Evolutionary conservation across 2,329 filamentous ascomycete species (phyloP).

Genomic region (Hypoxylon sp.): DNA sequence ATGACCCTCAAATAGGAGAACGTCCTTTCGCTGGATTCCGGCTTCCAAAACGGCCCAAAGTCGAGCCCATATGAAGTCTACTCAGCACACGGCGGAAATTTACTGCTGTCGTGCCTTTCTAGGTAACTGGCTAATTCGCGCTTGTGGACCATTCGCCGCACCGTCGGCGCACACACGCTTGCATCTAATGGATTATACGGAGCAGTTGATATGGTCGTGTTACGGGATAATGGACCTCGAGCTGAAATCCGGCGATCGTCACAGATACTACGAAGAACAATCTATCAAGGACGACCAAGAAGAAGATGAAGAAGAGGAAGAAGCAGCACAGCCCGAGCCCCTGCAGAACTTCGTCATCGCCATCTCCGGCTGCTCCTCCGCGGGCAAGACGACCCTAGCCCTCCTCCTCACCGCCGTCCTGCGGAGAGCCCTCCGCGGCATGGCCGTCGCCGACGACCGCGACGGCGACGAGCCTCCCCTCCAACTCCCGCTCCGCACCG

Average conservation of each 20-base stretch:
- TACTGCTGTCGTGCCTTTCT: background rate
- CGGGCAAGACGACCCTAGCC: conserved; percentile 45
- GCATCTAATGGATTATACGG: conserved; percentile 9
- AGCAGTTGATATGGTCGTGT: conserved; percentile 6
- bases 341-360: conserved; percentile 34
- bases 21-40: background rate
- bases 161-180: background rate
- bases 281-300: background rate
- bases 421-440: background rate
- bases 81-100: background rate
- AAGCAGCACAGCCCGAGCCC: background rate
- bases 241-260: background rate
- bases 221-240: conserved; percentile 5
- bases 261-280: background rate
- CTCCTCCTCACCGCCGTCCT: conserved; percentile 40
- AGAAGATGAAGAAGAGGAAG: background rate
- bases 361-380: conserved; percentile 42
- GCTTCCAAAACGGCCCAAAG: background rate
- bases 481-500: background rate
- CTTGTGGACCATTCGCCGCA: background rate
- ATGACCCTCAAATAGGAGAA: conserved; percentile 3
- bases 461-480: background rate
- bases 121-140: background rate
- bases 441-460: background rate
- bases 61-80: background rate